These are phyloP conservation scores for Verticillium longisporum DNA, from an alignment of 2,329 filamentous ascomycete genomes.

Conservation along the genomic window DNA sequence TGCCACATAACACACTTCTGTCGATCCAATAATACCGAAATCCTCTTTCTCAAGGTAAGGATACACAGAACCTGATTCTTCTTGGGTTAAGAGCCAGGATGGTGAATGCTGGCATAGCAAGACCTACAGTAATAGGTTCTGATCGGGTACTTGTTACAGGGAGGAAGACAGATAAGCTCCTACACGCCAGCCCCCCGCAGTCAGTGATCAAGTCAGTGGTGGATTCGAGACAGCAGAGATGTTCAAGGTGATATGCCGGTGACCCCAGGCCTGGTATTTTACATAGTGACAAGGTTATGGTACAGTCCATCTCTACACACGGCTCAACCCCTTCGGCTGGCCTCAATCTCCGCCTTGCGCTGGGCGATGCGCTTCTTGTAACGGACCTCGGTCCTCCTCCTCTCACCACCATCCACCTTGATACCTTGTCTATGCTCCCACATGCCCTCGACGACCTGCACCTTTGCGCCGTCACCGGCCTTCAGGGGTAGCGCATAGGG, in stretches of 20 bases:
- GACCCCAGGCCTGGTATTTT: neutral
- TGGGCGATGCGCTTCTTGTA: slow-evolving; percentile 79
- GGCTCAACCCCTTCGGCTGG: neutral
- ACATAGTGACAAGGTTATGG: slow-evolving; percentile 2
- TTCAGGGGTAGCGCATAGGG: slow-evolving; percentile 66
- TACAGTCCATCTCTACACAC: neutral
- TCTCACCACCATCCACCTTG: slow-evolving; percentile 96
- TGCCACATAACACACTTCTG: too few species aligned
- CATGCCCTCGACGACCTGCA: slow-evolving; percentile 76
- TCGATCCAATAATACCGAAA: too few species aligned
- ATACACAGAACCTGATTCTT: too few species aligned
- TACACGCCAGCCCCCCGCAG: too few species aligned
- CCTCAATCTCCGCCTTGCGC: slow-evolving; percentile 56
- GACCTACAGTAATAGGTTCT: too few species aligned
- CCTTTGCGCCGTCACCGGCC: slow-evolving; percentile 54
- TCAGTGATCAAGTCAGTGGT: too few species aligned
- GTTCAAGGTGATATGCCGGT: neutral
- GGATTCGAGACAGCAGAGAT: neutral
- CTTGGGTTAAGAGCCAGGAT: too few species aligned
- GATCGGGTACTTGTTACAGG: too few species aligned
- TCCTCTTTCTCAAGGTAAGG: too few species aligned
- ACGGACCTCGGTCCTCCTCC: slow-evolving; percentile 75
- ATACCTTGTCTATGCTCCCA: slow-evolving; percentile 84
- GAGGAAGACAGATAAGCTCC: too few species aligned
- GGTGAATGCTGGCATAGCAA: too few species aligned